phyloP scores from a whole-genome alignment of 148 eudicot genomes.

The Amaranthus cruentus region DNA sequence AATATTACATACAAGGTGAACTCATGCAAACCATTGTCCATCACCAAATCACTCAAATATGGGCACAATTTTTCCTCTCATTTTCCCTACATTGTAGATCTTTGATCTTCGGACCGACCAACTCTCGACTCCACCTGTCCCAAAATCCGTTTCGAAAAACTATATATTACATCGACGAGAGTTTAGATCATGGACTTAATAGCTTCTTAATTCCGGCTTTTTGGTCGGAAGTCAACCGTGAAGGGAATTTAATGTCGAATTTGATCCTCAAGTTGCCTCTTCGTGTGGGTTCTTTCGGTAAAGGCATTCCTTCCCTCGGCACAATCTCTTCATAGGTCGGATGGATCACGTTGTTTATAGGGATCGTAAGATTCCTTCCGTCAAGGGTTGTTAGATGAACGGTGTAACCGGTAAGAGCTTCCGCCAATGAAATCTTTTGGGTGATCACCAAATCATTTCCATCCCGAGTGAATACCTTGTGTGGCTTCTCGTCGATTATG shows the following conservation, averaged over 20 bases:
- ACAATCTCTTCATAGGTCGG: conserved; percentile 64
- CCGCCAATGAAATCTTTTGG: conserved; percentile 43
- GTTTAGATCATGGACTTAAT: conserved; percentile 16
- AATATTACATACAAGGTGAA: too few species aligned
- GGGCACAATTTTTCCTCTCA: too few species aligned
- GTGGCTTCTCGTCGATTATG: conserved; percentile 69
- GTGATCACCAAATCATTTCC: conserved; percentile 57
- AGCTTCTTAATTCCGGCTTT: conserved; percentile 57
- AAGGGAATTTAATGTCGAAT: conserved; percentile 60
- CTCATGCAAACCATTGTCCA: too few species aligned
- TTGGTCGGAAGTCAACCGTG: conserved; percentile 45
- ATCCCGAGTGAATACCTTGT: conserved; percentile 51
- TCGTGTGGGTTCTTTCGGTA: conserved; percentile 57
- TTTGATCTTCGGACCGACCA: too few species aligned
- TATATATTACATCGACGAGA: too few species aligned
- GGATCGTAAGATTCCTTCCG: conserved; percentile 50
- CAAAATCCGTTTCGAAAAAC: too few species aligned
- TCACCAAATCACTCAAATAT: too few species aligned
- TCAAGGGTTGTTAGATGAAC: conserved; percentile 52
- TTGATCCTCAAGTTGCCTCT: conserved; percentile 63
- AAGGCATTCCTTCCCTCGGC: conserved; percentile 65
- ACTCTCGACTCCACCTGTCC: too few species aligned
- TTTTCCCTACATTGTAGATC: too few species aligned
- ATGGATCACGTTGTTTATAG: conserved; percentile 42
- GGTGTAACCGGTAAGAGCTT: conserved; percentile 61